Conservation (phyloP, 2,329 filamentous ascomycete species). For the Colletotrichum musae region DNA sequence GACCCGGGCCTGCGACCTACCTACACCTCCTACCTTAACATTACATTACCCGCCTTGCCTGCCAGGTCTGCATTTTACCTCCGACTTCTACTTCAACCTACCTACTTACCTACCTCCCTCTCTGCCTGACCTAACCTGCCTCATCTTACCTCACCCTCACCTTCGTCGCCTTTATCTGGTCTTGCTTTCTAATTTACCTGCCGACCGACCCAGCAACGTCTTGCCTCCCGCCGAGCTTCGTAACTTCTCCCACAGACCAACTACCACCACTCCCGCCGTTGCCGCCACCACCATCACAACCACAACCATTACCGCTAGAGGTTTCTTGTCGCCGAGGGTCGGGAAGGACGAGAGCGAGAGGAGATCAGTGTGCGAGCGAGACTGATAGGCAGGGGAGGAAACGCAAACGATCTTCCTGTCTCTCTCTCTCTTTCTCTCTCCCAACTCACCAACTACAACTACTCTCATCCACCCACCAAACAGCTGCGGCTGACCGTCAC, state of each 20-base stretch:
- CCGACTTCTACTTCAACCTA: conserved; percentile 14
- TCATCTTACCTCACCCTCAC: conserved; percentile 8
- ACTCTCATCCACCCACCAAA: neutral
- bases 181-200: conserved; percentile 9
- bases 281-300: neutral
- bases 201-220: conserved; percentile 18
- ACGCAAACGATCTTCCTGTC: neutral
- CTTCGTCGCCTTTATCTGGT: no score
- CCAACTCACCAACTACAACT: neutral
- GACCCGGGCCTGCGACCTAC: conserved; percentile 16
- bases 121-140: neutral
- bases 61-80: conserved; percentile 20
- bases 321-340: neutral
- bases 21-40: conserved; percentile 22
- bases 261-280: neutral
- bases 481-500: conserved; percentile 2
- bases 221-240: conserved; percentile 14
- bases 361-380: no score
- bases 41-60: conserved; percentile 40
- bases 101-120: neutral
- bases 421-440: neutral
- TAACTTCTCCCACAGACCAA: neutral
- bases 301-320: conserved; percentile 6
- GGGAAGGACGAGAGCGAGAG: neutral
- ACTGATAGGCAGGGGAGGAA: neutral